Conservation (phyloP, 2,329 filamentous ascomycete species). For the Cladosporium sp. region DNA sequence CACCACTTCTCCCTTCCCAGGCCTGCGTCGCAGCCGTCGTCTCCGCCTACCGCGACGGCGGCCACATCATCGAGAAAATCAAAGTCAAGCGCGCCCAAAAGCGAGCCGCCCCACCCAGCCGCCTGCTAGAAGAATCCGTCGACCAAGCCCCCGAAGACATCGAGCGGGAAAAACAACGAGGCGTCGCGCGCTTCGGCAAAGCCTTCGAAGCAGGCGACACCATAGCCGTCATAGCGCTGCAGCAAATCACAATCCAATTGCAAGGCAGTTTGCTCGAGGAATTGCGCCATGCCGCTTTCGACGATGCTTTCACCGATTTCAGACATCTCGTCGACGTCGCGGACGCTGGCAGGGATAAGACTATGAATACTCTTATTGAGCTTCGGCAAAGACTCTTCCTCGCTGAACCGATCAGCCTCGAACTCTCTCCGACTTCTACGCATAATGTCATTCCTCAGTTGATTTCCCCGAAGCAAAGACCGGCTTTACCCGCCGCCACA, state of each 20-base stretch:
- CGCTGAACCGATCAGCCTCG: slow-evolving; percentile 13
- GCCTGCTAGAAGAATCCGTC: slow-evolving; percentile 28
- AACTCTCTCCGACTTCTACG: slow-evolving; percentile 1
- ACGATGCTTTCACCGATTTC: slow-evolving; percentile 27
- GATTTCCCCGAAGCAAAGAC: background rate
- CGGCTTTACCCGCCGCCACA: background rate
- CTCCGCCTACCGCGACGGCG: slow-evolving; percentile 26
- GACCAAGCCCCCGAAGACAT: slow-evolving; percentile 30
- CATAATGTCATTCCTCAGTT: background rate
- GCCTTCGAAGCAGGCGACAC: slow-evolving; percentile 30
- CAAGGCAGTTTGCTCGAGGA: slow-evolving; percentile 27
- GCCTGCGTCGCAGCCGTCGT: slow-evolving; percentile 25
- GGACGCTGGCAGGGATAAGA: slow-evolving; percentile 27
- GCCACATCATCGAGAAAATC: slow-evolving; percentile 29
- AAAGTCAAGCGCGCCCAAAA: slow-evolving; percentile 27
- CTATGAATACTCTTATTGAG: slow-evolving; percentile 27
- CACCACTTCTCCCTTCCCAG: slow-evolving; percentile 14
- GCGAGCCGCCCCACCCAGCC: slow-evolving; percentile 27
- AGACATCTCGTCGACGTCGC: slow-evolving; percentile 27
- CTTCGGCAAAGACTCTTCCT: slow-evolving; percentile 26
- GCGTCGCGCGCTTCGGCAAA: slow-evolving; percentile 26
- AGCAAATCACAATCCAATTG: slow-evolving; percentile 29
- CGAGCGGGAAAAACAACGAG: slow-evolving; percentile 28
- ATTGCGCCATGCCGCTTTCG: slow-evolving; percentile 26
- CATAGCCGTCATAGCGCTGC: slow-evolving; percentile 28